Percentiles rank a stretch among this genome's conserved stretches.
phyloP scores from a whole-genome alignment of 2,329 filamentous ascomycete species.

The Neofusicoccum sp. region DNA sequence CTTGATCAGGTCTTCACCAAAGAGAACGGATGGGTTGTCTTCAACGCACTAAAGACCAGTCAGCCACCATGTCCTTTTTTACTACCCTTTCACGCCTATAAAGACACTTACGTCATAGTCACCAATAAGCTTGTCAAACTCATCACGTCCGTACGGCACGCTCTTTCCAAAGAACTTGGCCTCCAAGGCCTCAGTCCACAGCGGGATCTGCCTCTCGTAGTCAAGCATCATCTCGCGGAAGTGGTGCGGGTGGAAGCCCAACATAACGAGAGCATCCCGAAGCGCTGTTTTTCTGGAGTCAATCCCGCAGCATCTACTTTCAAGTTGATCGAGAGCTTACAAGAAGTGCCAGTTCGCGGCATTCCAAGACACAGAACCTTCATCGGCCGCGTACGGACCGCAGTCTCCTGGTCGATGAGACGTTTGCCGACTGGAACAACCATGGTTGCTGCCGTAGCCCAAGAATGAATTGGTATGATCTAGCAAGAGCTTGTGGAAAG shows the following conservation, averaged over 20 bases:
- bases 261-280: conserved; percentile 20
- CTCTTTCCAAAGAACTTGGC: conserved; percentile 32
- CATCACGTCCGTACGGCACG: conserved; percentile 28
- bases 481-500: not conserved
- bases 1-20: conserved; percentile 23
- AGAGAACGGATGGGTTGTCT: not conserved
- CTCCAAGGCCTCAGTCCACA: conserved; percentile 36
- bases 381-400: not conserved
- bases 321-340: conserved; percentile 15
- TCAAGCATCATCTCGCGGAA: not conserved
- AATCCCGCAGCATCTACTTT: no score
- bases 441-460: not conserved
- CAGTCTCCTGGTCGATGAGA: not conserved
- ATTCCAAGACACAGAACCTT: not conserved
- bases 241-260: not conserved
- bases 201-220: not conserved
- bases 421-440: not conserved
- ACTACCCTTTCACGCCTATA: no score
- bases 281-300: conserved; percentile 19
- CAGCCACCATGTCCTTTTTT: no score
- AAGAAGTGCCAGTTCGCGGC: conserved; percentile 31
- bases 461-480: not conserved
- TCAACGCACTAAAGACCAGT: no score
- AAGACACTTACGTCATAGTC: conserved; percentile 20
- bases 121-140: conserved; percentile 38